phyloP scores from a whole-genome alignment of 352 stramenopile species.

The Pythium phragmitis region DNA sequence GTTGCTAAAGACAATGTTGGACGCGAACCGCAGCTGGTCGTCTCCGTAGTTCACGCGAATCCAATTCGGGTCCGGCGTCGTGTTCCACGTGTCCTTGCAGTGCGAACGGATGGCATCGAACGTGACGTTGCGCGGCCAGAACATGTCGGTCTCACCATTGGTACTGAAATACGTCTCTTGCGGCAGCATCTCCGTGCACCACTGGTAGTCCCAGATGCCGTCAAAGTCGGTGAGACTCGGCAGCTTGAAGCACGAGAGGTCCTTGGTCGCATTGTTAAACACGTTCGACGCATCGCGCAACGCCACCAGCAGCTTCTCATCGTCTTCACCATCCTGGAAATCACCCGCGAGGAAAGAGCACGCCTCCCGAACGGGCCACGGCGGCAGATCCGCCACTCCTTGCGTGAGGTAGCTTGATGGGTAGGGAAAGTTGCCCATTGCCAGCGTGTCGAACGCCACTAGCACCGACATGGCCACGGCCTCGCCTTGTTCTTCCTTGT shows the following conservation, averaged over 20 bases:
- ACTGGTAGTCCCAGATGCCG: conserved; percentile 92
- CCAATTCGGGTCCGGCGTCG: conserved; percentile 68
- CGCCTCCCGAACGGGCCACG: conserved; percentile 91
- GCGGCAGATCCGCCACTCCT: conserved; percentile 67
- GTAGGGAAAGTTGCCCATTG: conserved; percentile 96
- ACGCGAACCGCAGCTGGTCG: conserved; percentile 49
- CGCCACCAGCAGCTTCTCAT: conserved; percentile 44
- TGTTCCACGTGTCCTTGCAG: conserved; percentile 68
- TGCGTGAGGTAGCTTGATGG: conserved; percentile 91
- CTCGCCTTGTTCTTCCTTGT: conserved; percentile 41
- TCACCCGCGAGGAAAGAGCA: conserved; percentile 69
- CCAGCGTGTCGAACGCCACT: conserved; percentile 91
- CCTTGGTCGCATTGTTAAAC: conserved; percentile 88
- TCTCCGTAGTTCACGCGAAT: conserved; percentile 82
- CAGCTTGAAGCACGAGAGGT: conserved; percentile 73
- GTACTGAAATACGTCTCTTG: conserved; percentile 88
- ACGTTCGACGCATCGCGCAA: conserved; percentile 75
- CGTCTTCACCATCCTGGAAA: conserved; percentile 33
- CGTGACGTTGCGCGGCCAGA: conserved; percentile 78
- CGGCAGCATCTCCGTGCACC: conserved; percentile 91
- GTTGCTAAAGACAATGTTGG: conserved; percentile 96
- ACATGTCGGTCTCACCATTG: conserved; percentile 92
- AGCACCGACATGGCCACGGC: conserved; percentile 71
- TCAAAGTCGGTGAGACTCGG: conserved; percentile 70
- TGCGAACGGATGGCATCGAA: conserved; percentile 51